A percentile compares a stretch with the other conserved stretches of the same genome.
Conservation (phyloP, 345 rosid species). For the Triadica sebifera region DNA sequence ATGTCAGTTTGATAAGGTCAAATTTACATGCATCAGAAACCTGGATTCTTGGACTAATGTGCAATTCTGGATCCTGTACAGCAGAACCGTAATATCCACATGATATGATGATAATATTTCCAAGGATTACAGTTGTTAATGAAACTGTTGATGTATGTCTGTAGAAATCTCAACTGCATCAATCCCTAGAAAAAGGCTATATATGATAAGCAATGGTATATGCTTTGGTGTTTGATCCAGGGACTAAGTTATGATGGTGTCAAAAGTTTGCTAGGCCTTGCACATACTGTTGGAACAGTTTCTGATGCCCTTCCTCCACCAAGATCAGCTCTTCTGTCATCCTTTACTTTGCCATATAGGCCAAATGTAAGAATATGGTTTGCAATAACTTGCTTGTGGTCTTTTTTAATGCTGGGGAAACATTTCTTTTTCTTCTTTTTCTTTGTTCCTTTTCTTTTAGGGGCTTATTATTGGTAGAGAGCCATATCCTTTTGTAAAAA, state of each 20-base stretch:
- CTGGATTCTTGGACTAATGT: background rate
- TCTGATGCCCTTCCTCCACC: conserved; percentile 58
- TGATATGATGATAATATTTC: background rate
- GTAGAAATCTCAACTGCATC: background rate
- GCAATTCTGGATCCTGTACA: background rate
- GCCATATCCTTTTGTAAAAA: conserved; percentile 5
- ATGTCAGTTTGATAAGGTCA: background rate
- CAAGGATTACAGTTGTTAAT: background rate
- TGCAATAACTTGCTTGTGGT: conserved; percentile 9
- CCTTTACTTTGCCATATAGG: conserved; percentile 60
- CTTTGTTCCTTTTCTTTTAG: background rate
- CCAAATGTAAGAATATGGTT: conserved; percentile 47
- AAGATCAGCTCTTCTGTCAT: conserved; percentile 55
- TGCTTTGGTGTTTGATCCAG: conserved; percentile 33
- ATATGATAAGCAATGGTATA: background rate
- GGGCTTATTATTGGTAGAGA: background rate
- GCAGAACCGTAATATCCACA: background rate
- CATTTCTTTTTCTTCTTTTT: background rate
- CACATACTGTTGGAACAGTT: conserved; percentile 62
- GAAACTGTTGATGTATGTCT: background rate
- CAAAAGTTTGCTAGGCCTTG: conserved; percentile 57
- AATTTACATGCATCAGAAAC: background rate
- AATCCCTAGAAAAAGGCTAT: background rate
- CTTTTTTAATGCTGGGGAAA: background rate
- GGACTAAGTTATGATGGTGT: conserved; percentile 56